A percentile compares a stretch with the other conserved stretches of the same genome.
Conservation (phyloP, 257 asterid genomes). For the Nicotiana benthamiana region DNA sequence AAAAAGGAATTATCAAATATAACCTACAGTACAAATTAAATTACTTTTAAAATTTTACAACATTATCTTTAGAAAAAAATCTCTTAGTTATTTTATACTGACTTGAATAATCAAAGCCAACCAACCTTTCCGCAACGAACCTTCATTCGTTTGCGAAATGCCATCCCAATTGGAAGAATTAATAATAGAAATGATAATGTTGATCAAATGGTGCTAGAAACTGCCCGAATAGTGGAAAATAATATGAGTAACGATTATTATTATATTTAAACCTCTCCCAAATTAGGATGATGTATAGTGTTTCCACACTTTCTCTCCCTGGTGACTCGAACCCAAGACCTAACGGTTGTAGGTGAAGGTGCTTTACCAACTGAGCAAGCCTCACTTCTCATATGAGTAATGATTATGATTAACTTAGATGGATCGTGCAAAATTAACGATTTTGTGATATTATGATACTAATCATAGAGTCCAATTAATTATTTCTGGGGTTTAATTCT, state of each 20-base stretch:
- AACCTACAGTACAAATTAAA: no score
- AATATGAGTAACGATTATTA: not conserved
- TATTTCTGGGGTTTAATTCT: not conserved
- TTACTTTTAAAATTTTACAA: no score
- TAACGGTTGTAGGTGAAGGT: no score
- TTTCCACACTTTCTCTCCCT: no score
- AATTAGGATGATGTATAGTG: no score
- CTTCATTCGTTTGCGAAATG: not conserved
- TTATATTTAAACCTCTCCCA: no score
- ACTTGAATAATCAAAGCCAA: not conserved
- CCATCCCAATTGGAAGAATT: not conserved
- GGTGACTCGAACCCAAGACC: no score
- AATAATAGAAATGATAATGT: not conserved
- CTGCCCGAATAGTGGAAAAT: not conserved
- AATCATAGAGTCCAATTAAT: not conserved
- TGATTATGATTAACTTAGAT: not conserved
- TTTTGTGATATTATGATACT: not conserved
- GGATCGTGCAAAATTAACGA: not conserved
- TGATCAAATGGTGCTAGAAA: not conserved
- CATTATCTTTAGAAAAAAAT: not conserved
- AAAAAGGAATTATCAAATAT: no score
- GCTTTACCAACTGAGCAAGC: no score
- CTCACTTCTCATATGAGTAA: no score
- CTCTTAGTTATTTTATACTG: not conserved
- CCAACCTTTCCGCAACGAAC: not conserved